Base-by-base conservation (phyloP, 495 filamentous ascomycete species). In the Neurospora hispaniola region DNA sequence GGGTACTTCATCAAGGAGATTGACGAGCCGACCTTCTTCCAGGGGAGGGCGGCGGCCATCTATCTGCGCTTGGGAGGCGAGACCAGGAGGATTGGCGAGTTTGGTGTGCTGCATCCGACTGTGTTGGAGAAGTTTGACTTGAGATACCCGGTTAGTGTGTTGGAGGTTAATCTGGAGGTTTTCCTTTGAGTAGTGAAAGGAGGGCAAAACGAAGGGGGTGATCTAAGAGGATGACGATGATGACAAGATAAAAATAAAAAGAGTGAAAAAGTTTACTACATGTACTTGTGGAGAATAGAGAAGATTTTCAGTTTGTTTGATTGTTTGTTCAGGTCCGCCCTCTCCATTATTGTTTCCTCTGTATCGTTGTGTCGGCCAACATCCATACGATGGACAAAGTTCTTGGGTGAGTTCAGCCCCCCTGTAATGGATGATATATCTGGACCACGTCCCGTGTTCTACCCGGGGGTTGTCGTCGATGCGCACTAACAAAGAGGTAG, bases 51-150 rank as follows among this genome's bases (percentile, higher is more conserved):
- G 6, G 96, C 96, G 12, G 89, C 90, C 44, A 89, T 98, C 69
- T 90, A 91, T 78, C 78, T 95, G 59, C 86, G 91, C 41, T 82
- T 96, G 16, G 88, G 82, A 48, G 93, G 90, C 42, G 90, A 91
- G 84, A 86, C 90, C 66, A 83, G 85, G 66, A 84, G 88, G 18
- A 91, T 99, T 79, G 96, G 96, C 75, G 86, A 89, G 76, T 95
- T 99, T 80, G 96, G 96, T 76, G 95, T 98, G 75, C 82, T 98
- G 76, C 96, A 98, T 80, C 96, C 96, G 6, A 91, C 89, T 7
- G 96, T 98, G 70, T 83, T 98, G 76, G 93, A 96, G 80, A 94
- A 94, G 75, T 99, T 94, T 80, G 96, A 98, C 75, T 85, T 99
- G 74, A 93, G 89, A 84, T 93, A 94, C 84, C 96, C 96, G 54